Base-by-base conservation (phyloP, 495 filamentous ascomycete species). In the Xylaria flabelliformis region DNA sequence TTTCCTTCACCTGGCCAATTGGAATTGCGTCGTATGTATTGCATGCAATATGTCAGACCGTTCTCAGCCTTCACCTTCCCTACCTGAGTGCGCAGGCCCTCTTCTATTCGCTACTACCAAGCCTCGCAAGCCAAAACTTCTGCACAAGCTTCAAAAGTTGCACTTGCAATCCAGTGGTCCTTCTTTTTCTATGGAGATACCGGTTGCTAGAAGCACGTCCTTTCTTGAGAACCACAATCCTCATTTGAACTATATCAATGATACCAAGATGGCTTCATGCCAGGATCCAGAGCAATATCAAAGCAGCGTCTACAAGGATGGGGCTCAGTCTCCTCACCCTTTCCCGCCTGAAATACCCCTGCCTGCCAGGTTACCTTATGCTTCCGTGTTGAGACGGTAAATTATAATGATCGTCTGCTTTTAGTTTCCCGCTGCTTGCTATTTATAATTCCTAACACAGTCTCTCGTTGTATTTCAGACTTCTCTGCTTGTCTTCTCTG, bases 51-150 rank as follows among this genome's bases (percentile, higher is more conserved):
- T 69, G 64, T 56, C 64, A 8, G 29, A 34, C 6, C 34, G 8
- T 36, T 21, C 17, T 4, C 42, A 12, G 21, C 26, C 48, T 46
- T 36, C 41, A 13, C 55, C 66, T 48, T 62, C 21, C 42, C 51
- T 67, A 24, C 64, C 41, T 36, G 55, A 72, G 41, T 44, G 15
- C 46, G 42, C 34, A 17, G 24, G 10, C 68, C 61, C 51, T 42
- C 36, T 15, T 29, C 17, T 29, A 50, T 8, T 3, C 29, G 70
- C 50, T 26, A 32, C 46, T 21, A 24, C 64, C 39, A 71, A 61
- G 65, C n/a, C 41, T 62, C 66, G 67, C 50, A 75, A 75, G 29
- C 72, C 68, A 26, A 75, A 67, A 59, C 44, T 73, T 53, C 56
- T 73, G 21, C 68, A 59, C 39, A 76, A 72, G 50, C 56, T 74